phyloP scores from a whole-genome alignment of 371 early-diverging fungal species.

The Choanephora cucurbitarum region DNA sequence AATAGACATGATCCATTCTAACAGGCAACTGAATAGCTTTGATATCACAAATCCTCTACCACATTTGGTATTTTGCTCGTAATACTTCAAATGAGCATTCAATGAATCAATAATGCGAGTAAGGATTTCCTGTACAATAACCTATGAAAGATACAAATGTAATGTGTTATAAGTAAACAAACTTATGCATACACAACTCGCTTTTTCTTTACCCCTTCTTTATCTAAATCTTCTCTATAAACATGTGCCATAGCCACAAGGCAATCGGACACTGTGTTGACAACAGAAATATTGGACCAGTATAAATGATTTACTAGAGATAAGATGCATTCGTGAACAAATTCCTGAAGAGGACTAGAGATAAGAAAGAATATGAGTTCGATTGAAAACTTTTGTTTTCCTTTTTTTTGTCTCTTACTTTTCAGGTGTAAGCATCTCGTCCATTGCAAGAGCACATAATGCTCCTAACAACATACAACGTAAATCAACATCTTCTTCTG shows the following conservation, averaged over 20 bases:
- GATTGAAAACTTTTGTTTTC: too few species aligned
- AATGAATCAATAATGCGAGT: constrained; percentile 69
- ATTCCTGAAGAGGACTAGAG: constrained; percentile 41
- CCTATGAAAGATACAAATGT: constrained; percentile 23
- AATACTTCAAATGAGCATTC: constrained; percentile 67
- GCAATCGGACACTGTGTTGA: constrained; percentile 69
- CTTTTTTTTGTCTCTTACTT: constrained; percentile 26
- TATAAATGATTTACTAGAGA: constrained; percentile 72
- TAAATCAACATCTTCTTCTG: constrained; percentile 45
- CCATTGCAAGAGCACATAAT: constrained; percentile 50
- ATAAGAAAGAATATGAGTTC: neutral
- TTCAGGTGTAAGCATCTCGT: constrained; percentile 50
- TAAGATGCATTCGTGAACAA: constrained; percentile 61
- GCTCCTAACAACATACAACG: constrained; percentile 63
- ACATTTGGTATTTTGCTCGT: constrained; percentile 43
- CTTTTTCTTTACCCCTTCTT: constrained; percentile 66
- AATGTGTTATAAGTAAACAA: neutral
- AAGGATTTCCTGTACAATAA: constrained; percentile 63
- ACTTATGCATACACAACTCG: constrained; percentile 28
- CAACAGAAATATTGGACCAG: constrained; percentile 59
- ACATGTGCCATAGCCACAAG: constrained; percentile 67
- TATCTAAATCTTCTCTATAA: constrained; percentile 54
- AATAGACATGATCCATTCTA: constrained; percentile 79
- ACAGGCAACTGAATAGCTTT: constrained; percentile 67
- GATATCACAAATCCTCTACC: constrained; percentile 62